Conservation (phyloP, 2,329 filamentous ascomycete species). For the Aspergillus fumigatus region DNA sequence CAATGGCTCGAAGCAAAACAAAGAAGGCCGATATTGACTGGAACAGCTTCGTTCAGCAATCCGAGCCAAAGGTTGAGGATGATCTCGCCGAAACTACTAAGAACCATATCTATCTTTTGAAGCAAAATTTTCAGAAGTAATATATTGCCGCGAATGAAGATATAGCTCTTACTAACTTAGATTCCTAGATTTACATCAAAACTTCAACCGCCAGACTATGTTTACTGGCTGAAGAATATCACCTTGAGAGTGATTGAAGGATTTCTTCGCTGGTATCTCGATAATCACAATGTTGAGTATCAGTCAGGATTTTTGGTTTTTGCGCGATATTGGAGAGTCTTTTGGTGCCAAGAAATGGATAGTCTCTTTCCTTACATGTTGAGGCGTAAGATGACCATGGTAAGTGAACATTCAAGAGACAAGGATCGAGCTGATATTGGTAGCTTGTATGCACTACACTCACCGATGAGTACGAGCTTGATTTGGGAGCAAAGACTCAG, state of each 20-base stretch:
- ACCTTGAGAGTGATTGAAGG: constrained; percentile 9
- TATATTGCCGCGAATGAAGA: no score
- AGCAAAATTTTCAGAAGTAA: no score
- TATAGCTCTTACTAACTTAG: no score
- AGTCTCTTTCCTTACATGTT: constrained; percentile 9
- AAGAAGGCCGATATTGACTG: constrained; percentile 4
- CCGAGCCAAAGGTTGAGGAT: constrained; percentile 1
- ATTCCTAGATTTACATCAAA: no score
- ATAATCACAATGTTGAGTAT: constrained; percentile 5
- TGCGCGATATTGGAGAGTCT: constrained; percentile 10
- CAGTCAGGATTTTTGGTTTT: constrained; percentile 11
- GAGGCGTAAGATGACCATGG: constrained; percentile 10
- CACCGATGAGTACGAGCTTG: constrained; percentile 13
- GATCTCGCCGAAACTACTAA: constrained; percentile 3
- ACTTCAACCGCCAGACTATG: background rate
- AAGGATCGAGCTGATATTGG: constrained; percentile 2
- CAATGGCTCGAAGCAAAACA: background rate
- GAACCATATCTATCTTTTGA: no score
- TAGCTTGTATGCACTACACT: constrained; percentile 13
- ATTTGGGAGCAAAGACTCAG: constrained; percentile 10
- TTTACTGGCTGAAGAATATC: constrained; percentile 8
- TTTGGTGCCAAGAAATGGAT: constrained; percentile 12
- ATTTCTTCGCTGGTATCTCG: constrained; percentile 12
- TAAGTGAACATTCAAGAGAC: constrained; percentile 2
- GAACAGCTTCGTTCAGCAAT: constrained; percentile 7